Evolutionary conservation across 371 early-diverging fungal species (phyloP), one percentile per base, ranked within the genome.

Genomic region (Cokeromyces recurvatus): DNA sequence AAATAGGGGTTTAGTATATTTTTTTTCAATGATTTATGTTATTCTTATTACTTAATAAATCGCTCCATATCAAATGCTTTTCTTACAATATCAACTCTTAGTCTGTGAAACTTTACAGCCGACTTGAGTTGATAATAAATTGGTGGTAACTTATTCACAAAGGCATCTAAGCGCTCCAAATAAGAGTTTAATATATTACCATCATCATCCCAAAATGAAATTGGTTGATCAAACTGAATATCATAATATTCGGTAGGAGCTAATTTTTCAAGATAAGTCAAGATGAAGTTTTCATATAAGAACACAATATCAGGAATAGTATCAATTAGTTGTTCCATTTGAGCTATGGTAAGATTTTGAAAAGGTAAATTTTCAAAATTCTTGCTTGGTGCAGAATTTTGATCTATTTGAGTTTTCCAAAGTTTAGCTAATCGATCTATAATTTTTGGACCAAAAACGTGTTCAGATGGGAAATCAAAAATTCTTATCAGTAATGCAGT

Each of bases 181-280:
- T 68, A 66, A 1, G 29, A 32, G 7, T 42, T 15, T 22, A 68
- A 38, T 9, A 50, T 20, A 12, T 32, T 23, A 8, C 41, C 36
- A 19, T 45, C 51, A 32, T 71, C 71, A 46, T 66, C 67, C 63
- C 66, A 65, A 4, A 46, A 46, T 23, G 34, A 20, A 21, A n/a
- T 29, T 1, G 12, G 16, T 17, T 36, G 17, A 2, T 27, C 17
- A n/a, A n/a, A n/a, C n/a, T n/a, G n/a, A 7, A 34, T 24, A 24
- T 23, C 19, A 16, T 16, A n/a, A 47, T 55, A 53, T 24, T 51
- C 36, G 1, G 34, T 32, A 23, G 64, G 64, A 1, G 52, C 46
- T 8, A 67, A 37, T 23, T 57, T 67, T 3, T 48, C 32, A 8
- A 67, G 19, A 22, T 67, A 62, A 3, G 43, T 35, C 3, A 32